Evolutionary conservation across 2,329 filamentous ascomycete genomes (phyloP).

Genomic region (Penicillium hordei): DNA sequence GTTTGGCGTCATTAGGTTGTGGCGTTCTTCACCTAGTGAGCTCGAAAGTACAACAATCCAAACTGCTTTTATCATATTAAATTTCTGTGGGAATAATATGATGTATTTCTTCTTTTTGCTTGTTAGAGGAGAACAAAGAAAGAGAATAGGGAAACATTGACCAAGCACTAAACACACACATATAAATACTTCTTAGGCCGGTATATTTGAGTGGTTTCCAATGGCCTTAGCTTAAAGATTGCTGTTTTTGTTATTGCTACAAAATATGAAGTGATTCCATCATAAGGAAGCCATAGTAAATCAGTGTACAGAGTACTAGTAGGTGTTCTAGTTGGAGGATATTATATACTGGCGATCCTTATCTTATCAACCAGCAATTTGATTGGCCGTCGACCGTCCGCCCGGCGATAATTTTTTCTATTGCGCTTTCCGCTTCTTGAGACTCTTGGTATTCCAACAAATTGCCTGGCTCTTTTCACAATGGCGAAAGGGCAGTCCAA

Average conservation of each 20-base stretch:
- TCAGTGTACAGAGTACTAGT: neutral
- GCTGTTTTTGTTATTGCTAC: neutral
- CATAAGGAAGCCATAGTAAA: neutral
- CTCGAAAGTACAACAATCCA: neutral
- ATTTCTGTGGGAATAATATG: neutral
- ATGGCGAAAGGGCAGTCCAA: constrained; percentile 21
- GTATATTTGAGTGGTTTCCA: neutral
- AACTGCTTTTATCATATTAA: too few species aligned
- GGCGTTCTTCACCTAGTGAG: neutral
- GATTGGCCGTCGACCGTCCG: constrained; percentile 6
- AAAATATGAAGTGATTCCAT: neutral
- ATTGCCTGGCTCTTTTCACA: constrained; percentile 1
- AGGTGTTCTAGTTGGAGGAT: too few species aligned
- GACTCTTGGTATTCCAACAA: neutral
- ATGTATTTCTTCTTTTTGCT: too few species aligned
- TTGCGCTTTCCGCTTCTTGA: constrained; percentile 3
- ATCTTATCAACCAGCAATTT: constrained; percentile 7
- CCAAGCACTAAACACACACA: neutral
- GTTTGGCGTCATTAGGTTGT: constrained; percentile 1
- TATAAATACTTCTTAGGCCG: too few species aligned
- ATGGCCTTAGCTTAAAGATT: neutral
- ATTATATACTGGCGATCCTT: neutral
- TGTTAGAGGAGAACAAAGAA: neutral
- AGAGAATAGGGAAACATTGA: neutral
- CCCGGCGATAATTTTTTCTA: constrained; percentile 27